Conservation (phyloP, 192 early-diverging fungal genomes). For the Phlyctochytrium planicorne region DNA sequence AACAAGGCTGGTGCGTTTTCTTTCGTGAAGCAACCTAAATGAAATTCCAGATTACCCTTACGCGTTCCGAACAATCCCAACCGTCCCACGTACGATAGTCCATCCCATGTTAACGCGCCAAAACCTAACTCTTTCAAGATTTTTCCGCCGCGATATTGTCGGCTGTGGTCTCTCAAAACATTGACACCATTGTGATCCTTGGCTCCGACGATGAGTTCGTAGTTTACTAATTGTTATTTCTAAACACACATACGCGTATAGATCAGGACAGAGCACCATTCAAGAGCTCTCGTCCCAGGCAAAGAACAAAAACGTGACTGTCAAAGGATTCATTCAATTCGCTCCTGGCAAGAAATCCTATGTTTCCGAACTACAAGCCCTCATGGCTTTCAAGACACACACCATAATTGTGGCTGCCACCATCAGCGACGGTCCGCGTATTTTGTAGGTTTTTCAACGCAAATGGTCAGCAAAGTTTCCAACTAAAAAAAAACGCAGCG, state of each 20-base stretch:
- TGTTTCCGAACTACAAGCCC: not conserved
- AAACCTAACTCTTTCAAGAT: too few relatives aligned
- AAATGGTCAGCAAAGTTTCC: too few relatives aligned
- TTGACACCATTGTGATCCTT: not conserved
- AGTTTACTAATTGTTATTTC: not conserved
- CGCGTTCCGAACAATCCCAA: too few relatives aligned
- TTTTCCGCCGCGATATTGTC: not conserved
- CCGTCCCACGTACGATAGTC: too few relatives aligned
- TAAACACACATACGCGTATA: not conserved
- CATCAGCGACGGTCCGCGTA: not conserved
- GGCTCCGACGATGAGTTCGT: not conserved
- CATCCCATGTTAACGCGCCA: too few relatives aligned
- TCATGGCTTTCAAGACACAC: not conserved
- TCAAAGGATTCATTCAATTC: not conserved
- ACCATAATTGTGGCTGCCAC: not conserved
- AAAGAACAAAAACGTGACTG: not conserved
- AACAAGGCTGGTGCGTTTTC: too few relatives aligned
- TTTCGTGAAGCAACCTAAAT: too few relatives aligned
- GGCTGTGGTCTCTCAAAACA: not conserved
- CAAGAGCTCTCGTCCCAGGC: not conserved
- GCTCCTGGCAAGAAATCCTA: not conserved
- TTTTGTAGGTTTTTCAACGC: not conserved
- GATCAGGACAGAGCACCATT: not conserved
- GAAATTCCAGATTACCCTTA: too few relatives aligned
- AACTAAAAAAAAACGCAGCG: too few relatives aligned